phyloP scores from a whole-genome alignment of 495 filamentous ascomycete species.

The Glonium stellatum region DNA sequence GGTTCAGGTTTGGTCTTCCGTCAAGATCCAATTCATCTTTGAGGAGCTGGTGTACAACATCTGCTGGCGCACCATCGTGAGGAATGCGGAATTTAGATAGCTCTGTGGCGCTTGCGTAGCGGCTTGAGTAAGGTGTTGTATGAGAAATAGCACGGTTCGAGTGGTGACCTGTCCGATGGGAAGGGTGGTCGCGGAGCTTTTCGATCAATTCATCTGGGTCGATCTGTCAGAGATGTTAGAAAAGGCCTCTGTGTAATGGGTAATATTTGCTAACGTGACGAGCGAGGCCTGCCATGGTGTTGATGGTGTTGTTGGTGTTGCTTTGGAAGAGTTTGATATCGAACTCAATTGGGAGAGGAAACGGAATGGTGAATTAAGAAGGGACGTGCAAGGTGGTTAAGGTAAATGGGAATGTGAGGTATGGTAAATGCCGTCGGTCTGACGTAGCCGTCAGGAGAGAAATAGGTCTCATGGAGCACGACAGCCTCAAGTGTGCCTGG shows the following conservation, averaged over 20 bases:
- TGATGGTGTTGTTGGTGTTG: background rate
- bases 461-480: background rate
- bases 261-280: conserved; percentile 5
- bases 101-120: conserved; percentile 53
- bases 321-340: background rate
- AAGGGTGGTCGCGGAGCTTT: conserved; percentile 33
- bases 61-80: conserved; percentile 52
- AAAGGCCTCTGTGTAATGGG: background rate
- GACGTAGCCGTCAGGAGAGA: background rate
- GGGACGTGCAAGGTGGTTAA: background rate
- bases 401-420: background rate
- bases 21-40: conserved; percentile 70
- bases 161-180: conserved; percentile 39
- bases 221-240: conserved; percentile 1
- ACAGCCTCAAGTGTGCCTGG: too few relatives aligned
- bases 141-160: conserved; percentile 42
- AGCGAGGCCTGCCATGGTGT: conserved; percentile 26
- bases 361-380: background rate
- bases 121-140: conserved; percentile 56
- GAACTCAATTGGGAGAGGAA: background rate
- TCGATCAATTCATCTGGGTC: conserved; percentile 30
- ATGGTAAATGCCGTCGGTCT: background rate
- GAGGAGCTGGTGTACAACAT: conserved; percentile 60
- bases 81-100: conserved; percentile 66
- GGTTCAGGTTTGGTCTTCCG: conserved; percentile 62